These are phyloP conservation scores for Saturnispora sanitii DNA, from an alignment of 805 yeast species.

Conservation along the genomic window DNA sequence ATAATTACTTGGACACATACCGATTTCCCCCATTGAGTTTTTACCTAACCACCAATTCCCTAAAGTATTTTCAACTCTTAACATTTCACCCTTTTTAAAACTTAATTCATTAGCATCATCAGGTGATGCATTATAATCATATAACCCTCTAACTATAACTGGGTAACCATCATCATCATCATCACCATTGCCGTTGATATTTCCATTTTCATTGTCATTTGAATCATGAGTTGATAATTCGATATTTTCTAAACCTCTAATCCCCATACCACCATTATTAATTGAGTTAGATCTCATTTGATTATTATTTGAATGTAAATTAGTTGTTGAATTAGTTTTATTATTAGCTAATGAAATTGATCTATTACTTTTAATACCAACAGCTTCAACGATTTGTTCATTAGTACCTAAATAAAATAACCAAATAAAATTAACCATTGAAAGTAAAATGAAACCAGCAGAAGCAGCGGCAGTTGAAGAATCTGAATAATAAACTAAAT, in stretches of 20 bases:
- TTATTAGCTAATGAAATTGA: constrained; percentile 15
- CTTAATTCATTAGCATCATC: constrained; percentile 90
- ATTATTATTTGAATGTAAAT: neutral
- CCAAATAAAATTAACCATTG: constrained; percentile 80
- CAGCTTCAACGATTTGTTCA: constrained; percentile 19
- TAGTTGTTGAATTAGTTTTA: constrained; percentile 9
- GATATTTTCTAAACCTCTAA: constrained; percentile 7
- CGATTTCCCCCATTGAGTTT: constrained; percentile 81
- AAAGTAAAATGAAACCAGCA: constrained; percentile 79
- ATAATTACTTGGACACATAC: constrained; percentile 93
- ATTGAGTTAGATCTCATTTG: neutral
- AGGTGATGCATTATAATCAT: constrained; percentile 80
- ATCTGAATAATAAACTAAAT: constrained; percentile 57
- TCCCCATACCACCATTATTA: no score
- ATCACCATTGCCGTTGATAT: no score
- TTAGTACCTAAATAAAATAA: constrained; percentile 84
- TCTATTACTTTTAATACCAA: neutral
- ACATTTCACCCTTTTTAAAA: constrained; percentile 81
- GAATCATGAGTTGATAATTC: neutral
- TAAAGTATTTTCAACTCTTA: constrained; percentile 83
- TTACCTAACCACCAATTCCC: constrained; percentile 99
- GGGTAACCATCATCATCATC: constrained; percentile 52
- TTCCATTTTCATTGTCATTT: neutral
- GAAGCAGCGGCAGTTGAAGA: constrained; percentile 76
- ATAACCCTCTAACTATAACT: constrained; percentile 77